These are phyloP conservation scores for Chlamydomonas sp. DNA, from an alignment of 139 green algal species.

Conservation along the genomic window DNA sequence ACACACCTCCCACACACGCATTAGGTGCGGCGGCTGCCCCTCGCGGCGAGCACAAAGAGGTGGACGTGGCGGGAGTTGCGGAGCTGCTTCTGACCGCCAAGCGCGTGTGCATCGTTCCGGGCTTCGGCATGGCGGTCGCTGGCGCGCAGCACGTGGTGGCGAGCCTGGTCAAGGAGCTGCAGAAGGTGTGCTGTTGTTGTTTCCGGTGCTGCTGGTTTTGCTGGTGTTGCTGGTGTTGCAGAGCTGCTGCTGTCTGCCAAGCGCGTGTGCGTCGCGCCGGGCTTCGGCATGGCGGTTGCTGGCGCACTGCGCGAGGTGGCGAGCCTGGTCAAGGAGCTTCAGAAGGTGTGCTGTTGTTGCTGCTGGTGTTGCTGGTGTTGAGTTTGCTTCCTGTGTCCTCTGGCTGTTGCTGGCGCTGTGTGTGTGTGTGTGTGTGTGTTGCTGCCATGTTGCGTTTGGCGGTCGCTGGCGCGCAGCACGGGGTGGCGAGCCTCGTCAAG, in stretches of 20 bases:
- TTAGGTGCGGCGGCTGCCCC: constrained; percentile 5
- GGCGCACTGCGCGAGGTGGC: constrained; percentile 60
- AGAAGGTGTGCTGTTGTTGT: not conserved
- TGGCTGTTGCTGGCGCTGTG: not conserved
- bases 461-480: constrained; percentile 67
- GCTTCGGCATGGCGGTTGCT: constrained; percentile 74
- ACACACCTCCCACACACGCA: too few species aligned
- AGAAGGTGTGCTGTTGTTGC: not conserved
- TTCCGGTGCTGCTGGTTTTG: not conserved
- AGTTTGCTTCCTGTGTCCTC: not conserved
- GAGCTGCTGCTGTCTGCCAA: not conserved
- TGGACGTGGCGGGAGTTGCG: not conserved
- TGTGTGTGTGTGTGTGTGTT: constrained; percentile 63
- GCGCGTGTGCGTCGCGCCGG: constrained; percentile 70
- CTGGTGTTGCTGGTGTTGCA: constrained; percentile 1
- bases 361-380: not conserved
- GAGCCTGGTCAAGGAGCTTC: constrained; percentile 25
- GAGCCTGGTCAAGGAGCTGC: constrained; percentile 25
- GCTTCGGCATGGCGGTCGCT: constrained; percentile 74
- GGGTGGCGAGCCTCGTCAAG: constrained; percentile 33
- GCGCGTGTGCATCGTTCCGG: constrained; percentile 71
- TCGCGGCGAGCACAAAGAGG: not conserved
- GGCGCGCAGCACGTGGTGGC: constrained; percentile 61
- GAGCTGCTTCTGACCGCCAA: not conserved
- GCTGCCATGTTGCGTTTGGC: constrained; percentile 74